Base-by-base conservation (phyloP, 2,329 filamentous ascomycete species). In the Neobulgaria alba region DNA sequence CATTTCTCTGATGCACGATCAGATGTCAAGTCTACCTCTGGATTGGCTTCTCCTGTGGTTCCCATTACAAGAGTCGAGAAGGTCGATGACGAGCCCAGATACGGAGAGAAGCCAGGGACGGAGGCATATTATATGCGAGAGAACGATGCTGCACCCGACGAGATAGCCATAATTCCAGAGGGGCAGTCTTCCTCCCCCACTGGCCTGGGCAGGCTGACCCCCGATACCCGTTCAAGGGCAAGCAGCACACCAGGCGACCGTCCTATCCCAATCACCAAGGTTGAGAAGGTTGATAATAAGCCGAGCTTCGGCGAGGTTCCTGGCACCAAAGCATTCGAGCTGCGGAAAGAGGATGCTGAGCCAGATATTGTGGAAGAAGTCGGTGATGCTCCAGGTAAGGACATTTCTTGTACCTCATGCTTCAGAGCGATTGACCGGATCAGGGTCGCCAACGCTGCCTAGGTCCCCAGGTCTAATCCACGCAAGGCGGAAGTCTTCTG, bases 1-100 rank as follows among this genome's bases (percentile, higher is more conserved):
- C 79, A 82, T 62, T 83, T 80, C 60, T 81, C 75, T 37, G 79
- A 83, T 57, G 78, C 79, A 23, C 73, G 73, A 40, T 79, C 76
- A 23, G 69, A 61, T 43, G 61, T 53, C 4, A 48, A 56, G 50
- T 72, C 61, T 57, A 66, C 63, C 7, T 62, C 60, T 4, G 54
- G 60, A 30, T 61, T 57, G 46, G 73, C 72, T 10, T 72, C 75
- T 15, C 44, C 51, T 21, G 33, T 42, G 15, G 67, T 78, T 39
- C 77, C 75, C n/a, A 69, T 65, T 47, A 77, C 73, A 17, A 63
- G 73, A 39, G 68, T 79, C 23, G 74, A 79, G 56, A 75, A 70
- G 61, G 66, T 78, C 43, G 71, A 75, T 54, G 66, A 75, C 50
- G 67, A 72, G 55, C 67, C 71, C 10, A 70, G 73, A 30, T 71